Evolutionary conservation across 192 early-diverging fungal species (phyloP).

Genomic region (Backusella australiensis): DNA sequence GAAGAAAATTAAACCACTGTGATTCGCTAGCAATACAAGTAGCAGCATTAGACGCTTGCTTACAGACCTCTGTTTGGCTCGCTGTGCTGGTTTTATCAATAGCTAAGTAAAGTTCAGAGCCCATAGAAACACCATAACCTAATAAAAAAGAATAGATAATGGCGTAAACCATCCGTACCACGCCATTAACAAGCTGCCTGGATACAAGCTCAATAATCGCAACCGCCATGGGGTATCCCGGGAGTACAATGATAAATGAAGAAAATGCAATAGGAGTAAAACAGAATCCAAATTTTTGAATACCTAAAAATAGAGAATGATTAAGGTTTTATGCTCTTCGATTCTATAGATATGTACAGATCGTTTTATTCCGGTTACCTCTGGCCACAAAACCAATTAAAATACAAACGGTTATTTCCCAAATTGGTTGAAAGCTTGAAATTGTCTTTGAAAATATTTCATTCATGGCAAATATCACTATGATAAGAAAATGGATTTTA

Average conservation of each 20-base stretch:
- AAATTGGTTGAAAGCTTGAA: constrained; percentile 44
- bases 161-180: constrained; percentile 79
- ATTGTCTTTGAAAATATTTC: constrained; percentile 53
- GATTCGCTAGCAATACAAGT: constrained; percentile 5
- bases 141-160: constrained; percentile 76
- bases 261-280: constrained; percentile 60
- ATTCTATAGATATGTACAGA: neutral
- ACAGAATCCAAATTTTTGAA: constrained; percentile 51
- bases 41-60: neutral
- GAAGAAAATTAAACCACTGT: constrained; percentile 43
- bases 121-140: constrained; percentile 73
- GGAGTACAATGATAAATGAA: constrained; percentile 63
- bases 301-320: constrained; percentile 2
- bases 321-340: neutral
- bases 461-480: constrained; percentile 42
- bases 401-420: constrained; percentile 45
- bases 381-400: constrained; percentile 43
- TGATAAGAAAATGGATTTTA: neutral
- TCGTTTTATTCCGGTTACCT: constrained; percentile 1
- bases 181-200: constrained; percentile 85
- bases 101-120: constrained; percentile 10
- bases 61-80: neutral
- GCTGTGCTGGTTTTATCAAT: constrained; percentile 1
- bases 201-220: constrained; percentile 86
- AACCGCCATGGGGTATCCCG: constrained; percentile 79